Percentiles rank a stretch among this genome's conserved stretches.
These are phyloP conservation scores for Sphaerobolus stellatus DNA, from an alignment of 1,284 basidiomycete species.

Conservation along the genomic window DNA sequence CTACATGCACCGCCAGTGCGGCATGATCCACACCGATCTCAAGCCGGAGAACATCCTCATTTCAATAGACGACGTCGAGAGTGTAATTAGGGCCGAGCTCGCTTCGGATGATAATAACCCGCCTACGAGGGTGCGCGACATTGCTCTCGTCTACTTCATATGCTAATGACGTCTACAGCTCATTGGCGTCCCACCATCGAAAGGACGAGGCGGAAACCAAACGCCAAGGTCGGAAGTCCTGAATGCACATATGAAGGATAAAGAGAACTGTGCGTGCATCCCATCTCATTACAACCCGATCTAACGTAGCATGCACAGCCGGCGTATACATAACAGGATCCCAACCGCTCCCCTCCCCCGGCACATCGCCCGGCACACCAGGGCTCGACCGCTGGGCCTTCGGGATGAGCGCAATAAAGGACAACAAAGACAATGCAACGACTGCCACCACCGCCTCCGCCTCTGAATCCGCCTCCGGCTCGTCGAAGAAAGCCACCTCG, in stretches of 20 bases:
- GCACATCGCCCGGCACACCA: conserved; percentile 51
- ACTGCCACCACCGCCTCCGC: conserved; percentile 25
- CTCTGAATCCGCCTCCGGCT: conserved; percentile 11
- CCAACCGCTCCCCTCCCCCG: conserved; percentile 85
- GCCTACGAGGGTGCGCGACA: conserved; percentile 5
- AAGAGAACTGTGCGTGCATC: too few relatives aligned
- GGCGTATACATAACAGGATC: conserved; percentile 87
- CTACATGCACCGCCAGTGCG: conserved; percentile 76
- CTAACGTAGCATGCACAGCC: too few relatives aligned
- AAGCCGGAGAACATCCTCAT: conserved; percentile 99
- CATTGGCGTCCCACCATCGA: conserved; percentile 93
- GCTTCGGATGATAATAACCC: conserved; percentile 35
- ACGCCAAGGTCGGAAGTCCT: conserved; percentile 84
- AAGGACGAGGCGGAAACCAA: conserved; percentile 95
- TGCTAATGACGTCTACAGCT: conserved; percentile 49
- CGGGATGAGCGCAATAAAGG: conserved; percentile 84
- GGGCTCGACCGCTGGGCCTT: conserved; percentile 90
- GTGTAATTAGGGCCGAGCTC: conserved; percentile 87
- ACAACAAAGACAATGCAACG: too few relatives aligned
- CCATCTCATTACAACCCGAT: too few relatives aligned
- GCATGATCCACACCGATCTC: conserved; percentile 74
- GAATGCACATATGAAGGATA: conserved; percentile 7
- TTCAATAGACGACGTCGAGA: conserved; percentile 95
- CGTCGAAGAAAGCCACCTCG: conserved; percentile 19
- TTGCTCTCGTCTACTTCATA: background rate